Evolutionary conservation across 768 basidiomycete genomes (phyloP), one percentile per base, ranked within the genome.

Genomic region (Termitomyces sp.): DNA sequence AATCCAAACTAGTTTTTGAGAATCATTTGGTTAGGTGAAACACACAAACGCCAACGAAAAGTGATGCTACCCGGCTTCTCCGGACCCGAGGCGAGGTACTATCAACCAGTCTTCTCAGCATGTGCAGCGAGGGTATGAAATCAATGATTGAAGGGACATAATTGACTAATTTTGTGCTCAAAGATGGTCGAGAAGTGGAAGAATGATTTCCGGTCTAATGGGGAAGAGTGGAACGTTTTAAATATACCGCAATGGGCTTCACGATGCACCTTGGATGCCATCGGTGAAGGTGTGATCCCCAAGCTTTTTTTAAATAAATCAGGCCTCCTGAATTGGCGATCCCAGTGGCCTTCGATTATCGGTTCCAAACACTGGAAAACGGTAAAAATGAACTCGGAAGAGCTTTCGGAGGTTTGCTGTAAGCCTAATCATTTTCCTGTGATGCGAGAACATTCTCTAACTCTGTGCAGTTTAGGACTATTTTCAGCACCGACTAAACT

Each of bases 271-370:
- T 58, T 82, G 51, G 81, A 81, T 65, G 74, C 77, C 14, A 76
- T 82, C 52, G 81, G 78, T 8, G 69, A 74, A 64, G 77, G 80
- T 77, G 64, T 8, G 60, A 38, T 32, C 5, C 26, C 24, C 21
- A 11, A 22, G 10, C 2, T 30, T n/a, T 37, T 2, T 17, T 37
- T 15, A 5, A 37, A 4, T 1, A 14, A n/a, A 24, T 10, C 35
- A 26, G 26, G 28, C n/a, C 17, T 17, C 11, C 42, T 22, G 24
- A 47, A 28, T 6, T 22, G n/a, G 2, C 0, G n/a, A 47, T 1
- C 26, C 22, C 22, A 76, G 79, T 75, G 49, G 78, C 77, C 40
- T 82, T 82, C 57, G 80, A 80, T 52, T 74, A 80, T 58, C 70
- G 70, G 26, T 80, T 81, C 38, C 71, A 70, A 12, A 68, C 70